Evolutionary conservation across 2,329 filamentous ascomycete genomes (phyloP).

Genomic region (Laburnicola sp.): DNA sequence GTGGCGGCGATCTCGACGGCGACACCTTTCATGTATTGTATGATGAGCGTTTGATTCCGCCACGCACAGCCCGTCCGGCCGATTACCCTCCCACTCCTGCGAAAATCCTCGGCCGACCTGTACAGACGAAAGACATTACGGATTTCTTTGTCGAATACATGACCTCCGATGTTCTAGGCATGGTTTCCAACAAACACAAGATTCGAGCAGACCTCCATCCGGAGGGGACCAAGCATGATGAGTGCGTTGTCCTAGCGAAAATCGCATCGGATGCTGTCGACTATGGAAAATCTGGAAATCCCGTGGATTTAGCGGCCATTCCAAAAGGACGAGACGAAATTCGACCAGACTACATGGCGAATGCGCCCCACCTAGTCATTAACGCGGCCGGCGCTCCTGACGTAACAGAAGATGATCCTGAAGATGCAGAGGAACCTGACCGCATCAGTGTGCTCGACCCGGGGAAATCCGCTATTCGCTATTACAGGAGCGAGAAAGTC

Average conservation of each 20-base stretch:
- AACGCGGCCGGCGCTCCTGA: conserved; percentile 33
- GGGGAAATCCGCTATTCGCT: conserved; percentile 51
- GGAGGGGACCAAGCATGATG: conserved; percentile 29
- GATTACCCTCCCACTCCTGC: conserved; percentile 67
- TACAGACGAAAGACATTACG: conserved; percentile 68
- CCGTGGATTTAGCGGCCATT: conserved; percentile 22
- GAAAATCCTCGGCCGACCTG: conserved; percentile 61
- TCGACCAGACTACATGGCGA: conserved; percentile 60
- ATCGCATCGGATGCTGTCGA: conserved; percentile 43
- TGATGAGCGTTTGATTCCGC: conserved; percentile 59
- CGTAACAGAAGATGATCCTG: conserved; percentile 26
- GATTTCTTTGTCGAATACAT: conserved; percentile 70
- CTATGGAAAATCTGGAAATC: conserved; percentile 35
- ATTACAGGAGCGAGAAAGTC: conserved; percentile 69
- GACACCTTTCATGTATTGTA: conserved; percentile 82
- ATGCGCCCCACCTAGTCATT: conserved; percentile 46
- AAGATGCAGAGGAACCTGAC: conserved; percentile 44
- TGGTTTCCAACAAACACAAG: conserved; percentile 48
- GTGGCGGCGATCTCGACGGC: conserved; percentile 82
- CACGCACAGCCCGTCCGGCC: conserved; percentile 59
- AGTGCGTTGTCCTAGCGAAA: conserved; percentile 45
- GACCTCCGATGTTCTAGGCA: conserved; percentile 50
- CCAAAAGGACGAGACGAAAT: conserved; percentile 23
- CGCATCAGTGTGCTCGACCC: conserved; percentile 47
- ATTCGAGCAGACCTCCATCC: conserved; percentile 45